Conservation (phyloP, 306 rosid genomes). For the Malus orientalis region DNA sequence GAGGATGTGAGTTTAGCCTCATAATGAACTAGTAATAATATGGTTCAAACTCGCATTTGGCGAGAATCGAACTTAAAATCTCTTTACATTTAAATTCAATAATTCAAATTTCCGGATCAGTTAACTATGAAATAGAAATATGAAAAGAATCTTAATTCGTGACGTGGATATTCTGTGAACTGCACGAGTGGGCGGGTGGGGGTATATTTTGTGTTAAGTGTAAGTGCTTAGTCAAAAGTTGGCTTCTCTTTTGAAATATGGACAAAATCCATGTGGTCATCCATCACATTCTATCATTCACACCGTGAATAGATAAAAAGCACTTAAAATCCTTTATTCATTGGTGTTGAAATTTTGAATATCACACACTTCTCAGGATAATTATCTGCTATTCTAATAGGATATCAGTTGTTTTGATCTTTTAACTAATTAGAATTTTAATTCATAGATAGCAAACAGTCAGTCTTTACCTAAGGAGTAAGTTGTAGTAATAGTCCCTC, state of each 20-base stretch:
- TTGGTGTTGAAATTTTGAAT: neutral
- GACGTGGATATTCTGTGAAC: neutral
- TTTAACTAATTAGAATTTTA: neutral
- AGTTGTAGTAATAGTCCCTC: fast-evolving
- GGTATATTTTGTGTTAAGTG: no score
- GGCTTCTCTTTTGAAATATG: constrained; percentile 15
- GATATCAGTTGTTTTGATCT: neutral
- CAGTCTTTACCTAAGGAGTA: no score
- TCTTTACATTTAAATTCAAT: no score
- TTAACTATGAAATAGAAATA: no score
- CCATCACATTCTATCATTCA: no score
- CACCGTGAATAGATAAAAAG: neutral
- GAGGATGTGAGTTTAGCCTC: no score
- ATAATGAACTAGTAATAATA: no score
- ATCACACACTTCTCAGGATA: neutral
- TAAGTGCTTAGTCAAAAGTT: neutral
- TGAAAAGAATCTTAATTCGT: neutral
- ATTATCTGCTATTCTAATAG: neutral
- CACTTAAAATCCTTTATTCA: neutral
- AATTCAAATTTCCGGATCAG: fast-evolving
- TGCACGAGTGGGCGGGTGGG: neutral
- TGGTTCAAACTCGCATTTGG: no score
- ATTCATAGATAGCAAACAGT: neutral
- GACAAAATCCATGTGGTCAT: constrained; percentile 12
- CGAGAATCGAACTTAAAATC: no score